Evolutionary conservation across 2,329 filamentous ascomycete genomes (phyloP).

Genomic region (Epichloe typhina): DNA sequence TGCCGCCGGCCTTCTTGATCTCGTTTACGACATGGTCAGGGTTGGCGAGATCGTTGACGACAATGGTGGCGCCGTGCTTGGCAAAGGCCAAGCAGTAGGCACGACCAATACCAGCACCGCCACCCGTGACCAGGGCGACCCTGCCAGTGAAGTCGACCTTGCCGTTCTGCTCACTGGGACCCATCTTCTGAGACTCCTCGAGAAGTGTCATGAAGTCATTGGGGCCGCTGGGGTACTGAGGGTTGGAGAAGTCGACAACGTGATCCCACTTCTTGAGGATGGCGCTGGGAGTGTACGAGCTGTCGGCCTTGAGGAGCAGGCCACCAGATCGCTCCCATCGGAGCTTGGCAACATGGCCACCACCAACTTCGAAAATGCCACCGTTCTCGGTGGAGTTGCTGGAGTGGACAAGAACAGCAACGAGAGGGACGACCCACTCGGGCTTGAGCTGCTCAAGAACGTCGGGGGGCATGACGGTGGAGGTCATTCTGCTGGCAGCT

Average conservation of each 20-base stretch:
- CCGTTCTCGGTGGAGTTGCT: slow-evolving; percentile 74
- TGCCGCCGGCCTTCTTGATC: slow-evolving; percentile 78
- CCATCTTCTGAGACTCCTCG: slow-evolving; percentile 69
- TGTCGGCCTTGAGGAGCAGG: slow-evolving; percentile 78
- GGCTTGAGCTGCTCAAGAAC: slow-evolving; percentile 75
- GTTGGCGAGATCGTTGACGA: slow-evolving; percentile 92
- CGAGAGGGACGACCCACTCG: slow-evolving; percentile 88
- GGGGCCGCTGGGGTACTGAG: slow-evolving; percentile 71
- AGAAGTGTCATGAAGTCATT: slow-evolving; percentile 81
- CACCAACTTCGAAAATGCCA: slow-evolving; percentile 85
- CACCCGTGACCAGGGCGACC: slow-evolving; percentile 78
- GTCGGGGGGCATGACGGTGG: slow-evolving; percentile 92
- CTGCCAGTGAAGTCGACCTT: slow-evolving; percentile 71
- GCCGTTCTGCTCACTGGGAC: slow-evolving; percentile 57
- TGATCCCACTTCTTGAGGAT: slow-evolving; percentile 82
- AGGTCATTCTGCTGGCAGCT: slow-evolving; percentile 90
- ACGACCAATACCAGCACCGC: slow-evolving; percentile 81
- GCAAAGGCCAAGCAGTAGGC: slow-evolving; percentile 81
- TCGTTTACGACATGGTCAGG: slow-evolving; percentile 84
- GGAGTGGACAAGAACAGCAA: slow-evolving; percentile 77
- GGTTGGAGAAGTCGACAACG: slow-evolving; percentile 67
- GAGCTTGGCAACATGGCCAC: slow-evolving; percentile 82
- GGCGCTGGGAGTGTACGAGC: slow-evolving; percentile 74
- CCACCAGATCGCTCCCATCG: slow-evolving; percentile 91
- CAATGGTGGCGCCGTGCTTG: slow-evolving; percentile 69